These are phyloP conservation scores for Diversispora eburnea DNA, from an alignment of 192 early-diverging fungal species.

Conservation along the genomic window DNA sequence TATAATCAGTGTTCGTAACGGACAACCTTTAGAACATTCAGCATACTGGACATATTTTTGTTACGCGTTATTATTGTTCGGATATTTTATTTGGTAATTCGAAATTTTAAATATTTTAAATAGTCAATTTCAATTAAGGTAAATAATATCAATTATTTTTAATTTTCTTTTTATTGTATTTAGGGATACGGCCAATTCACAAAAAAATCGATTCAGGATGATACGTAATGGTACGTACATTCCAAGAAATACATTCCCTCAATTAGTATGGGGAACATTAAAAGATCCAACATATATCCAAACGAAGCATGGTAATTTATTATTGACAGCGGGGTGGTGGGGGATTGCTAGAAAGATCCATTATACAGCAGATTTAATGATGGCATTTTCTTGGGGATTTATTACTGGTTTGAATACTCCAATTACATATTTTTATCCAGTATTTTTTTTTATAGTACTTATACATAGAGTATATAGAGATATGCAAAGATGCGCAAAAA, in stretches of 20 bases:
- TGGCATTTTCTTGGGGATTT: conserved; percentile 79
- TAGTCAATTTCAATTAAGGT: no score
- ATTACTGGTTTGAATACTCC: conserved; percentile 72
- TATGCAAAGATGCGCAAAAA: conserved; percentile 77
- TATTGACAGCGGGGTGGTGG: conserved; percentile 71
- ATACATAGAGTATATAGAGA: conserved; percentile 81
- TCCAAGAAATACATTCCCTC: conserved; percentile 42
- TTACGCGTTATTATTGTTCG: conserved; percentile 34
- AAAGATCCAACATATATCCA: conserved; percentile 61
- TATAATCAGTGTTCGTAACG: conserved; percentile 40
- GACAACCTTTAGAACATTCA: conserved; percentile 33
- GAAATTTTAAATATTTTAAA: neutral
- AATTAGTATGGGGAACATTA: conserved; percentile 48
- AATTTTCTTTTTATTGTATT: neutral
- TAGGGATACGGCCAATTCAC: conserved; percentile 51
- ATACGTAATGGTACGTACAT: conserved; percentile 43
- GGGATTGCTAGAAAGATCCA: conserved; percentile 67
- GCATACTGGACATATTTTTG: conserved; percentile 34
- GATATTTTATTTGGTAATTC: conserved; percentile 40
- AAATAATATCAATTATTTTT: neutral
- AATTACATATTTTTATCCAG: conserved; percentile 86
- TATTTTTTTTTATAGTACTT: conserved; percentile 80
- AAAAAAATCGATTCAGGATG: conserved; percentile 53
- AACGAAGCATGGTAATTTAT: conserved; percentile 57
- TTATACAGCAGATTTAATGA: conserved; percentile 85